These are phyloP conservation scores for Colletotrichum gigasporum DNA, from an alignment of 2,329 filamentous ascomycete species.

Conservation along the genomic window DNA sequence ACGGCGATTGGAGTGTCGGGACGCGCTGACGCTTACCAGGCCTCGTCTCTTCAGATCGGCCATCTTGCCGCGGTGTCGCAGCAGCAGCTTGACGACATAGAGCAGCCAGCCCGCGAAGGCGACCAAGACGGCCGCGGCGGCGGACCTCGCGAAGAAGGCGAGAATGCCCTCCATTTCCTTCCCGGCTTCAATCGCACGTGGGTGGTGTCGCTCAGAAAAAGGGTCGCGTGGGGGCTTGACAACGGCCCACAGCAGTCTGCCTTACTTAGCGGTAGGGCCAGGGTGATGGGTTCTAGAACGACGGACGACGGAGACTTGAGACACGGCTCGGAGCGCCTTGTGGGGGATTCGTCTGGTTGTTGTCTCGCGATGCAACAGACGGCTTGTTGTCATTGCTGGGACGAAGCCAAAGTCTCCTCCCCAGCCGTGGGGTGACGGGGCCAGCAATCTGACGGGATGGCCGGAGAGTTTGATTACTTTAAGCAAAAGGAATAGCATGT, in stretches of 20 bases:
- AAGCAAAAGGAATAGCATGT: no score
- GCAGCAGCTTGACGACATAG: conserved; percentile 11
- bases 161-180: conserved; percentile 14
- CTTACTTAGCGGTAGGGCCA: no score
- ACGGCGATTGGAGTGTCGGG: not conserved
- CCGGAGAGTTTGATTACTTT: not conserved
- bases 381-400: no score
- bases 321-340: no score
- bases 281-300: no score
- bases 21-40: not conserved
- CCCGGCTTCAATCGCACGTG: no score
- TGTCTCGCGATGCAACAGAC: no score
- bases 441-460: not conserved
- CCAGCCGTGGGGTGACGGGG: not conserved
- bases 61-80: conserved; percentile 19
- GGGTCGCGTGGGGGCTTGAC: no score
- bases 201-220: no score
- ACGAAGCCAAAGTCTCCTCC: not conserved
- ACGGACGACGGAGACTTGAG: no score
- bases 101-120: not conserved
- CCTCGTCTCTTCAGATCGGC: conserved; percentile 21
- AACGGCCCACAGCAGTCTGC: no score
- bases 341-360: no score
- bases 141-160: not conserved
- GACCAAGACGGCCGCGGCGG: not conserved